These are phyloP conservation scores for Monilinia fructigena DNA, from an alignment of 2,329 filamentous ascomycete genomes.

Conservation along the genomic window DNA sequence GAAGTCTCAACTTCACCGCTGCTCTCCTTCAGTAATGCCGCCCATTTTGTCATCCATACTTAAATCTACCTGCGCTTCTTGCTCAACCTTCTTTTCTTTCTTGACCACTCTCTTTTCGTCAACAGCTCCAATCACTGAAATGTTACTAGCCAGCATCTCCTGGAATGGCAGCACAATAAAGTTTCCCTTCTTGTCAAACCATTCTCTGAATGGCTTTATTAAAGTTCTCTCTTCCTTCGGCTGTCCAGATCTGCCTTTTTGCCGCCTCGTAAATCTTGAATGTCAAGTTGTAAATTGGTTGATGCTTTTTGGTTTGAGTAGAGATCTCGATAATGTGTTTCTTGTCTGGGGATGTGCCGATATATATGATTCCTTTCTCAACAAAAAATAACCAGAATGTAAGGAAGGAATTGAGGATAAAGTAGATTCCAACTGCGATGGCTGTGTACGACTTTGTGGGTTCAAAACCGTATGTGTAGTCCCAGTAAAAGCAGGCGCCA, in stretches of 20 bases:
- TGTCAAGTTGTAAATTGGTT: slow-evolving; percentile 75
- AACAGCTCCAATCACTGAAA: slow-evolving; percentile 63
- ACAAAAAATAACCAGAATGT: slow-evolving; percentile 83
- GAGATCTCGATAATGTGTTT: slow-evolving; percentile 74
- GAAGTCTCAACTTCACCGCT: slow-evolving; percentile 24
- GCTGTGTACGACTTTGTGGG: slow-evolving; percentile 78
- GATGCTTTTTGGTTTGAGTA: slow-evolving; percentile 73
- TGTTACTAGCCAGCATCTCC: slow-evolving; percentile 67
- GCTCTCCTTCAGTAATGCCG: slow-evolving; percentile 38
- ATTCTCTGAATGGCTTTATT: slow-evolving; percentile 65
- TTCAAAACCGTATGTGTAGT: slow-evolving; percentile 90
- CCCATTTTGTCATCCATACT: slow-evolving; percentile 40
- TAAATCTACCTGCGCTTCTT: slow-evolving; percentile 25
- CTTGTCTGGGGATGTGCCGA: slow-evolving; percentile 55
- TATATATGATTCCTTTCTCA: slow-evolving; percentile 80
- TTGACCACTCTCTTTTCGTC: slow-evolving; percentile 59
- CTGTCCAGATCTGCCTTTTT: slow-evolving; percentile 25
- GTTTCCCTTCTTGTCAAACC: slow-evolving; percentile 72
- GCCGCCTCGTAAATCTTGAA: slow-evolving; percentile 50
- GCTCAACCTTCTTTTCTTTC: slow-evolving; percentile 25
- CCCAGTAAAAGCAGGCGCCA: slow-evolving; percentile 81
- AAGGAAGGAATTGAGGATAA: slow-evolving; percentile 72
- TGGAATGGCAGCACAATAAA: slow-evolving; percentile 78
- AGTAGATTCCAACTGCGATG: slow-evolving; percentile 75
- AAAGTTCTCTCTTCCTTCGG: slow-evolving; percentile 47